Base-by-base conservation (phyloP, 106 monocot genomes). In the Triglochin maritima region DNA sequence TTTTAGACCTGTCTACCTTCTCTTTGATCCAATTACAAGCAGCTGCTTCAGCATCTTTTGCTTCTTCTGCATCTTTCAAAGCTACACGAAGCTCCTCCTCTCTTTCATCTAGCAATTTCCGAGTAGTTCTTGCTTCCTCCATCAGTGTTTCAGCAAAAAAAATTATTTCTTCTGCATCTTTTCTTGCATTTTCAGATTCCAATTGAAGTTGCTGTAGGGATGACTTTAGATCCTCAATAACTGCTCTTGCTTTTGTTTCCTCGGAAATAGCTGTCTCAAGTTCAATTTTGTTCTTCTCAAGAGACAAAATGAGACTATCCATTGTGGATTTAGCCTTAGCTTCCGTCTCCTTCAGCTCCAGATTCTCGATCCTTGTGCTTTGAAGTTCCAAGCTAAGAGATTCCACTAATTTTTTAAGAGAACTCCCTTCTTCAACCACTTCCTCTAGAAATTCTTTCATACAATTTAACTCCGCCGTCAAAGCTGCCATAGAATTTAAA, bases 251-350 rank as follows among this genome's bases (percentile, higher is more conserved):
- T 62, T 81, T 87, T 13, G 70, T 75, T 69, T 91, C 84, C 16
- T 71, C 75, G 49, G 70, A 61, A 3, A 68, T 63, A 46, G 82
- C 82, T 12, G 69, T 69, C 51, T 80, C 84, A 16, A 91, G 87
- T 49, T 91, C 84, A 63, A 70, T 57, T 68, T 87, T 91, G 75
- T 76, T 82, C 45, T 76, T 78, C 57, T 87, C 84, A 66, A 91
- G 82, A 67, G 82, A 79, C 14, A 74, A 17, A 52, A 85, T 72
- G 62, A 91, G 80, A 17, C 84, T 74, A 14, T 60, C 69, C 46
- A 72, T 76, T 29, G 71, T 46, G 41, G 76, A 50, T 73, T 91
- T 84, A 9, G 83, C 85, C 54, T 91, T 87, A 11, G 78, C 73
- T 58, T 87, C 91, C 66, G 79, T 83, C 46, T 76, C 64, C 66